phyloP scores from a whole-genome alignment of 2,329 filamentous ascomycete species.

The Phialocephala subalpina region DNA sequence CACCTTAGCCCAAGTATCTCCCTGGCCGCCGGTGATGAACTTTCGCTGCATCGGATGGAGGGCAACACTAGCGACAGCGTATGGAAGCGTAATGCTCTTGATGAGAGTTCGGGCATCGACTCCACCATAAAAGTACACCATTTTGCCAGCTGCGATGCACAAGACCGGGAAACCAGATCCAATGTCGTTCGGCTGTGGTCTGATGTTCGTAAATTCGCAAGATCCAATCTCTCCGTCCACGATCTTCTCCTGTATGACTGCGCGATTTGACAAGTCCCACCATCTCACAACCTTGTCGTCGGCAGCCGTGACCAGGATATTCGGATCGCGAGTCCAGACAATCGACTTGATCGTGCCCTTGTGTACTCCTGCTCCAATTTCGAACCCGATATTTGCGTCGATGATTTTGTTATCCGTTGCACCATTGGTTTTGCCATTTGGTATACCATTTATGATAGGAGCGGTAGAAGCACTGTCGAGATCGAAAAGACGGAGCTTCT shows the following conservation, averaged over 20 bases:
- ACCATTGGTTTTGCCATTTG: constrained; percentile 42
- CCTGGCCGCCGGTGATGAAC: constrained; percentile 88
- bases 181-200: constrained; percentile 67
- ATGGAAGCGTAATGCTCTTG: constrained; percentile 81
- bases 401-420: constrained; percentile 53
- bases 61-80: constrained; percentile 90
- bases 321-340: constrained; percentile 89
- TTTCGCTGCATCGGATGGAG: constrained; percentile 83
- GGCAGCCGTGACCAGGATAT: constrained; percentile 88
- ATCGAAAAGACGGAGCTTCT: constrained; percentile 95
- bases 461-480: constrained; percentile 61
- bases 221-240: constrained; percentile 89
- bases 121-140: constrained; percentile 90
- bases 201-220: constrained; percentile 83
- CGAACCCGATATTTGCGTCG: constrained; percentile 73
- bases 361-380: constrained; percentile 87
- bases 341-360: constrained; percentile 93
- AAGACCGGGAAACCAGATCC: constrained; percentile 76
- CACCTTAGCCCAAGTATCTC: constrained; percentile 95
- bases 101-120: constrained; percentile 72
- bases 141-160: constrained; percentile 93
- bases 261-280: constrained; percentile 86
- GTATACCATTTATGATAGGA: constrained; percentile 32
- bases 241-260: constrained; percentile 77
- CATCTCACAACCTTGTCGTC: constrained; percentile 92